These are phyloP conservation scores for Penicillium arizonense DNA, from an alignment of 495 filamentous ascomycete genomes.

Conservation along the genomic window DNA sequence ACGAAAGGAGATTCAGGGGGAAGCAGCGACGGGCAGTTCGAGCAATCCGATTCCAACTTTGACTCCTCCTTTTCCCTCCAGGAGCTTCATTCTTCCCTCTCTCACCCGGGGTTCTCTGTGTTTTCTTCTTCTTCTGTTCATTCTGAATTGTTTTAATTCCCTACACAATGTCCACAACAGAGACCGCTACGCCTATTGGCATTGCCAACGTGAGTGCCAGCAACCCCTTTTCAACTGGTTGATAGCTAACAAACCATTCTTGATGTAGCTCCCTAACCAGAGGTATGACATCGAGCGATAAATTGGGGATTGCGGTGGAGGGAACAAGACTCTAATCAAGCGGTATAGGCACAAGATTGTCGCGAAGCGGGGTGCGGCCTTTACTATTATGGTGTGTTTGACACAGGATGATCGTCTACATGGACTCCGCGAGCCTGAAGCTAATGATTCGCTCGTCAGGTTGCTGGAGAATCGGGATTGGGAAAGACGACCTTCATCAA, in stretches of 20 bases:
- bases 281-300: conserved; percentile 46
- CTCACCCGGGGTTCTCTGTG: conserved; percentile 15
- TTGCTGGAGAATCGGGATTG: conserved; percentile 96
- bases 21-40: conserved; percentile 24
- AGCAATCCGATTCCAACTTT: conserved; percentile 7
- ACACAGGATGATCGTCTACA: conserved; percentile 4
- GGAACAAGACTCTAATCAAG: conserved; percentile 31
- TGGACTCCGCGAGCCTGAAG: neutral
- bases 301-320: conserved; percentile 7
- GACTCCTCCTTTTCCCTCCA: conserved; percentile 18
- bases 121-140: conserved; percentile 15
- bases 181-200: conserved; percentile 92
- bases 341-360: conserved; percentile 90
- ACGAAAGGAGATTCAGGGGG: conserved; percentile 38
- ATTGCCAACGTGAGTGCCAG: conserved; percentile 85
- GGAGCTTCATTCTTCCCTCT: conserved; percentile 13
- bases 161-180: conserved; percentile 71
- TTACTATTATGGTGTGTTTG: conserved; percentile 90
- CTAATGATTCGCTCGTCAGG: conserved; percentile 52
- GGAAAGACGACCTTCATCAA: conserved; percentile 99
- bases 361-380: conserved; percentile 96
- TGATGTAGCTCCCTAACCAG: conserved; percentile 79
- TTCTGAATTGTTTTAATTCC: conserved; percentile 18
- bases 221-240: neutral
- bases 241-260: conserved; percentile 19